Evolutionary conservation across 1,284 basidiomycete species (phyloP), one percentile per base, ranked within the genome.

Genomic region (Apiotrichum brassicae): DNA sequence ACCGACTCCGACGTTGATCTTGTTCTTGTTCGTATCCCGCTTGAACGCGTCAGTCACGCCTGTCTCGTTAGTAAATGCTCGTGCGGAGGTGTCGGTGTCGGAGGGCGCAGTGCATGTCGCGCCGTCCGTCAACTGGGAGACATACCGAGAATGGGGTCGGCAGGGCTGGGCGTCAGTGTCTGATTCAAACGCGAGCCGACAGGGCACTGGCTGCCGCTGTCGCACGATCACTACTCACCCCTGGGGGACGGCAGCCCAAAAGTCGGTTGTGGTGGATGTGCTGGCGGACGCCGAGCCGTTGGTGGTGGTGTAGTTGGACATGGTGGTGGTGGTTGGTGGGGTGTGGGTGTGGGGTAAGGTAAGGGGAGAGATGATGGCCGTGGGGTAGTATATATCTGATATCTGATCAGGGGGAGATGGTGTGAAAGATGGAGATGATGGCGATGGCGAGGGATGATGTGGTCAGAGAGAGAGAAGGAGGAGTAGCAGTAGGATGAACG

Each of bases 1-100:
- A 68, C 90, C 90, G 60, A 93, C 91, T 70, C 94, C 94, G 50
- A 98, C 80, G 78, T 98, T 98, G 73, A 97, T 97, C 76, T 98
- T 98, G 65, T 84, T 84, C 62, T 83, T 83, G 81, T 95, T 90
- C 49, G 87, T 85, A 35, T 44, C 43, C 4, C 43, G 43, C 78
- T 95, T 97, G 63, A 65, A 72, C 48, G 64, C 65, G 43, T 72
- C 70, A 12, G 66, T 67, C 35, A 72, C 43, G 18, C 43, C 43
- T 44, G 43, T 16, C 6, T 12, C 4, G 40, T 42, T 18, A 42
- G 25, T 13, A 42, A 30, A 30, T 7, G 34, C 8, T 8, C 28
- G 8, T 8, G 28, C 28, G 9, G 9, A 30, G 28, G 28, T 30
- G 9, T 8, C 14, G 28, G 8, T 8, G 28, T 30, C 9, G 28